Base-by-base conservation (phyloP, 2,329 filamentous ascomycete genomes). In the Diplocarpon rosae region DNA sequence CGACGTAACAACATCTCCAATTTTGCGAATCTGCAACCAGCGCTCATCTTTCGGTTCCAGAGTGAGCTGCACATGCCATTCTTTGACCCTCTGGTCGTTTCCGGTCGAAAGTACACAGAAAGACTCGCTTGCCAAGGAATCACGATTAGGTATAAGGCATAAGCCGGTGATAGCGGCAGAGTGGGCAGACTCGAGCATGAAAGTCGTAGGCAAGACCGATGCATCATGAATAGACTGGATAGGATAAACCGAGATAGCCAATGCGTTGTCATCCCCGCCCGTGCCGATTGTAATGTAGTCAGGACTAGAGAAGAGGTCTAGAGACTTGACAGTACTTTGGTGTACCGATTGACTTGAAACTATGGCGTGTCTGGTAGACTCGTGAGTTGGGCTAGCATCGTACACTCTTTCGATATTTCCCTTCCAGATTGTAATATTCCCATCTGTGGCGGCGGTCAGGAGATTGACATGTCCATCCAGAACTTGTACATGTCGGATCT, bases 241-340 rank as follows among this genome's bases (percentile, higher is more conserved):
- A 9, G 31, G 53, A 24, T 71, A 54, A 28, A 72, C 59, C 0
- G 73, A 74, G 10, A 85, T 57, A 0, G 75, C 80, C 0, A 96
- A 62, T 3, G 83, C 82, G 50, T 92, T 92, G 62, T 96, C 92
- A 56, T 98, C 92, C 16, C 92, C 88, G 20, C 85, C 87, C 0
- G 86, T 88, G 4, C 85, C 62, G 14, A 94, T 59, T 1, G 84
- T 49, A 24, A 56, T 37, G 1, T 61, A 47, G 4, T 64, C 42
- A 46, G 73, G 60, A 0, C 62, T 57, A 2, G 32, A 38, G 2
- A 34, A 27, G 14, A 77, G 47, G 48, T 73, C 72, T 2, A 83
- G 64, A 15, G 70, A 67, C 61, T 95, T 93, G 60, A 95, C 76
- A 40, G 81, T 79, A 62, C 76, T 94, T 56, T 94, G 87, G 58